These are phyloP conservation scores for Penicillium arizonense DNA, from an alignment of 495 filamentous ascomycete species.

Conservation along the genomic window DNA sequence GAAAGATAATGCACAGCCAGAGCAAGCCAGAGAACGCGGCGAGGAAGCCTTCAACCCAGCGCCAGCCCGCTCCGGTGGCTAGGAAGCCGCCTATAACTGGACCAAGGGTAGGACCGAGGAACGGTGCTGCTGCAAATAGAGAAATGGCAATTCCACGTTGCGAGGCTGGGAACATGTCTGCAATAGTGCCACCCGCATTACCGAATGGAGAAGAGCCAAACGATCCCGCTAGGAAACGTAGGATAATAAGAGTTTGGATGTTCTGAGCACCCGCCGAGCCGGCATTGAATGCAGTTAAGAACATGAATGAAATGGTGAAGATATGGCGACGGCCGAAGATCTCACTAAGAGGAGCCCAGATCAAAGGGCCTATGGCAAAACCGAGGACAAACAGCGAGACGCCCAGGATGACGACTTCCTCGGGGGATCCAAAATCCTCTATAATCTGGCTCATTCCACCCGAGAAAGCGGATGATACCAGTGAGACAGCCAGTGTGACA, in stretches of 20 bases:
- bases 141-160: conserved; percentile 60
- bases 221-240: conserved; percentile 71
- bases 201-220: conserved; percentile 70
- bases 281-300: conserved; percentile 63
- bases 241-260: conserved; percentile 59
- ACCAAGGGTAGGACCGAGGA: conserved; percentile 46
- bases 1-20: conserved; percentile 45
- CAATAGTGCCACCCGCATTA: conserved; percentile 68
- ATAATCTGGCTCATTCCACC: conserved; percentile 61
- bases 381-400: conserved; percentile 55
- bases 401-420: conserved; percentile 50
- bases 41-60: conserved; percentile 59
- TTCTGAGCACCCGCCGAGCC: conserved; percentile 60
- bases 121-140: conserved; percentile 60
- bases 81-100: conserved; percentile 59
- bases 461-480: conserved; percentile 70
- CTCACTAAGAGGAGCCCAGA: conserved; percentile 60
- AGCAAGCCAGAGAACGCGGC: conserved; percentile 43
- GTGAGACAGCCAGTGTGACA: conserved; percentile 64
- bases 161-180: conserved; percentile 61
- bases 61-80: conserved; percentile 54
- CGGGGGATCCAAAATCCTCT: conserved; percentile 39
- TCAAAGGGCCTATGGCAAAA: conserved; percentile 46
- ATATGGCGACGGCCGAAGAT: conserved; percentile 66
- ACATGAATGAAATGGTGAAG: conserved; percentile 60